Evolutionary conservation across 2,329 filamentous ascomycete genomes (phyloP), one percentile per base, ranked within the genome.

Genomic region (Alternaria triticimaculans): DNA sequence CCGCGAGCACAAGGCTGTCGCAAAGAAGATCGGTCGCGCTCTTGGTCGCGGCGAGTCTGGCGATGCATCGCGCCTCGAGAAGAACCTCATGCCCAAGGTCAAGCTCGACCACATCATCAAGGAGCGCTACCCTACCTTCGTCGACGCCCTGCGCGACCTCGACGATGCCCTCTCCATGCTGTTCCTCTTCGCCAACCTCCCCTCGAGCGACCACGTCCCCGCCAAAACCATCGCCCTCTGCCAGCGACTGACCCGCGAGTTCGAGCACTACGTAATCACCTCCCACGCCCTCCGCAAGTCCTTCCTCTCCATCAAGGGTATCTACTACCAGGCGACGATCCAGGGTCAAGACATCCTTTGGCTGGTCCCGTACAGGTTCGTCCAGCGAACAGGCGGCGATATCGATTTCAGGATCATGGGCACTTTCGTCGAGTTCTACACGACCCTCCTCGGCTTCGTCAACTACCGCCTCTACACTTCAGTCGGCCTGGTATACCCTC

Each of bases 351-450:
- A 98, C 76, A 92, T 99, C 54, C 86, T 98, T 70, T 99, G 96
- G 96, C 86, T 99, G 43, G 95, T 97, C 11, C 96, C 96, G 1
- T 99, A 99, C 85, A 93, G 93, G 80, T 99, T 99, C 83, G 97
- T 98, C 77, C 96, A 99, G 85, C 87, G 92, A 72, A 90, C 97
- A 14, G 92, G 96, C 44, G 93, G 92, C 62, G 96, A 99, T 81
- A 92, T 99, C 68, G 96, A 99, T 81, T 99, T 97, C 84, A 88
- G 96, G 76, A 99, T 99, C 82, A 99, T 99, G 96, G 95, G 93
- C 63, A 99, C 96, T 5, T 99, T 99, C 78, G 90, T 99, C 69
- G 95, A 99, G 80, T 99, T 99, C 81, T 99, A 99, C 85, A 97
- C 96, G 75, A 98, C 95, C 5, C 87, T 99, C 14, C 86, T 99